Evolutionary conservation across 129 eudicot genomes (phyloP).

Genomic region (Flaveria ramosissima): DNA sequence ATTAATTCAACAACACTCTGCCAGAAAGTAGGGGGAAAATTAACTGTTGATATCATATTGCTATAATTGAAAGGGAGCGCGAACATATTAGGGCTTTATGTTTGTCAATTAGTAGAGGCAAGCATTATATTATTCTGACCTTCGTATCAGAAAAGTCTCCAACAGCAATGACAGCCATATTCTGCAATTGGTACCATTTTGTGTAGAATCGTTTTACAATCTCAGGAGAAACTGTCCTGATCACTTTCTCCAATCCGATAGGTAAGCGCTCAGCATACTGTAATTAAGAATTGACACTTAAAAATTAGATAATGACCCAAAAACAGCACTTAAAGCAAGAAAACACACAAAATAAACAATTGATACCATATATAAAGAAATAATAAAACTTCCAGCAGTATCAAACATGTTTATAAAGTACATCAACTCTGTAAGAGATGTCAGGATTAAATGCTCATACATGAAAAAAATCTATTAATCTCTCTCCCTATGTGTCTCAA

Average conservation of each 20-base stretch:
- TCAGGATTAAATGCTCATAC: slow-evolving; percentile 8
- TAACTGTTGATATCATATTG: not conserved
- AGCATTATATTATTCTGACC: slow-evolving; percentile 46
- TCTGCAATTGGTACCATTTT: slow-evolving; percentile 80
- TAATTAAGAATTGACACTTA: slow-evolving; percentile 17
- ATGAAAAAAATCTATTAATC: not conserved
- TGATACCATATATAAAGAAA: slow-evolving; percentile 1
- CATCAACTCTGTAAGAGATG: not conserved
- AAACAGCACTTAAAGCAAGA: slow-evolving; percentile 24
- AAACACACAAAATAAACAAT: not conserved
- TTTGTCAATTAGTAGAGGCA: slow-evolving; percentile 13
- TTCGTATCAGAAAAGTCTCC: slow-evolving; percentile 90
- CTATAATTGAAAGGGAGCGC: not conserved
- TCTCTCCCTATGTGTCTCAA: slow-evolving; percentile 4
- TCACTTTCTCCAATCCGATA: slow-evolving; percentile 85
- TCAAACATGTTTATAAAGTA: slow-evolving; percentile 10
- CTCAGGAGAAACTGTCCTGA: slow-evolving; percentile 75
- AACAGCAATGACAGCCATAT: slow-evolving; percentile 93
- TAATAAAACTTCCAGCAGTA: slow-evolving; percentile 23
- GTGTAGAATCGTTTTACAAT: slow-evolving; percentile 66
- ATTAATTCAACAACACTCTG: slow-evolving; percentile 88
- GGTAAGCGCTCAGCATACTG: slow-evolving; percentile 97
- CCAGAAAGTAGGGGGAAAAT: slow-evolving; percentile 22
- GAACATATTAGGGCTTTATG: not conserved
- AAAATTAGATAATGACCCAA: slow-evolving; percentile 9